A percentile compares a stretch with the other conserved stretches of the same genome.
These are phyloP conservation scores for Xylaria sp. DNA, from an alignment of 2,329 filamentous ascomycete species.

Conservation along the genomic window DNA sequence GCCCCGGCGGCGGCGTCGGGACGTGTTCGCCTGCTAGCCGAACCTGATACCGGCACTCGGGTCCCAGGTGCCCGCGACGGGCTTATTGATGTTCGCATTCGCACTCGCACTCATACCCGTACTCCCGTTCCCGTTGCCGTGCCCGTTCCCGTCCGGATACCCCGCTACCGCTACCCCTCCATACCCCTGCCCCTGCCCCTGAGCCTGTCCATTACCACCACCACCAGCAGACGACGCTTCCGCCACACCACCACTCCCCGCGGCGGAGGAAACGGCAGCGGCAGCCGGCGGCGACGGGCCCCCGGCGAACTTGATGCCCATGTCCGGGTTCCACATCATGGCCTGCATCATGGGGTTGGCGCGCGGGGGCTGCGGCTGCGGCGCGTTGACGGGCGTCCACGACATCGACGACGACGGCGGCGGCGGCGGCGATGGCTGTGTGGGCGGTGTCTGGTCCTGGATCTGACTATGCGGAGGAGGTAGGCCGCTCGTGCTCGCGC, in stretches of 20 bases:
- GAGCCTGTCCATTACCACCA: conserved; percentile 9
- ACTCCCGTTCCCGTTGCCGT: too few species aligned
- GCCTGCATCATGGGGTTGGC: conserved; percentile 46
- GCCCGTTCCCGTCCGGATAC: too few species aligned
- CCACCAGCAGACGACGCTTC: neutral
- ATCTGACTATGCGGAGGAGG: too few species aligned
- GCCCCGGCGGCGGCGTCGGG: conserved; percentile 9
- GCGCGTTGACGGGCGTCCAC: conserved; percentile 52
- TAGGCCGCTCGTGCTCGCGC: too few species aligned
- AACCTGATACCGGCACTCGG: conserved; percentile 56
- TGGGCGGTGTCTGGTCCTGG: too few species aligned
- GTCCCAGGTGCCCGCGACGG: conserved; percentile 57
- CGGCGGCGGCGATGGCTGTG: too few species aligned
- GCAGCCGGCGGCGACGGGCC: conserved; percentile 27
- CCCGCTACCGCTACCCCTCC: conserved; percentile 19
- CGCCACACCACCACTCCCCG: conserved; percentile 10
- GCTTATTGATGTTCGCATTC: too few species aligned
- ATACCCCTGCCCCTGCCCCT: conserved; percentile 17
- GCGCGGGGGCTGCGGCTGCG: conserved; percentile 46
- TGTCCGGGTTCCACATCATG: conserved; percentile 74
- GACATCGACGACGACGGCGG: conserved; percentile 56
- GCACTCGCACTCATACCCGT: too few species aligned
- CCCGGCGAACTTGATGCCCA: conserved; percentile 77
- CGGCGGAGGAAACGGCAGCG: conserved; percentile 2
- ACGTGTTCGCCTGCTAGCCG: conserved; percentile 43